A percentile compares a stretch with the other conserved stretches of the same genome.
Conservation (phyloP, 352 stramenopile species). For the Pythium rishiriense region DNA sequence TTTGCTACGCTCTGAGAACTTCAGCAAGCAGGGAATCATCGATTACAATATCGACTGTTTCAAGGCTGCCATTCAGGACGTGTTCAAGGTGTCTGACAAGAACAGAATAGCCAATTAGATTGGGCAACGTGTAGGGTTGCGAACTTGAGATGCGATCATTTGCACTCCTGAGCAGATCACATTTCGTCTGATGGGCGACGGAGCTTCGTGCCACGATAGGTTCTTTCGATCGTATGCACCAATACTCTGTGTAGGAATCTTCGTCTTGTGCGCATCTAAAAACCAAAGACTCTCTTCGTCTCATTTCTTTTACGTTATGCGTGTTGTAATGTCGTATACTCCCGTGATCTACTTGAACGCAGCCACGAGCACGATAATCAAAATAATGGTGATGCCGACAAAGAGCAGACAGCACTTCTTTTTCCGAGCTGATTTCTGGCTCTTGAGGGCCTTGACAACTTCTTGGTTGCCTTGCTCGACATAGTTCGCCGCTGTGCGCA, state of each 20-base stretch:
- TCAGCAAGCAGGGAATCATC: conserved; percentile 97
- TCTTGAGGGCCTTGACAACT: conserved; percentile 94
- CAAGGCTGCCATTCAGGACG: conserved; percentile 91
- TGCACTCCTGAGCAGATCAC: neutral
- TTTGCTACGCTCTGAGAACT: conserved; percentile 96
- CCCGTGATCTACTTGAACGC: conserved; percentile 50
- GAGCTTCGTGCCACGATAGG: neutral
- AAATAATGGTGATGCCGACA: conserved; percentile 74
- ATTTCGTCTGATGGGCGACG: too few species aligned
- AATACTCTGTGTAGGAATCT: conserved; percentile 10
- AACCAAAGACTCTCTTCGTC: conserved; percentile 3
- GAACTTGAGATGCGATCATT: neutral
- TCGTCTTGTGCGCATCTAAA: conserved; percentile 1
- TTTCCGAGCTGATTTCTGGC: conserved; percentile 95
- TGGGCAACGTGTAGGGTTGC: neutral
- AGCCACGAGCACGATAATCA: conserved; percentile 77
- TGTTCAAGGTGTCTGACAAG: conserved; percentile 79
- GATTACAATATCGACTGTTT: conserved; percentile 99
- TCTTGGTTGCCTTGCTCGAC: conserved; percentile 97
- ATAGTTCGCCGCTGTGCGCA: conserved; percentile 93
- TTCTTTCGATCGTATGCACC: neutral
- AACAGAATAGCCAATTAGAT: conserved; percentile 41
- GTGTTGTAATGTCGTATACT: conserved; percentile 14
- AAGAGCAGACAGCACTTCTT: conserved; percentile 94
- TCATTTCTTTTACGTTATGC: conserved; percentile 2